phyloP scores from a whole-genome alignment of 164 flowering plant species.

The Liriodendron chinense region DNA sequence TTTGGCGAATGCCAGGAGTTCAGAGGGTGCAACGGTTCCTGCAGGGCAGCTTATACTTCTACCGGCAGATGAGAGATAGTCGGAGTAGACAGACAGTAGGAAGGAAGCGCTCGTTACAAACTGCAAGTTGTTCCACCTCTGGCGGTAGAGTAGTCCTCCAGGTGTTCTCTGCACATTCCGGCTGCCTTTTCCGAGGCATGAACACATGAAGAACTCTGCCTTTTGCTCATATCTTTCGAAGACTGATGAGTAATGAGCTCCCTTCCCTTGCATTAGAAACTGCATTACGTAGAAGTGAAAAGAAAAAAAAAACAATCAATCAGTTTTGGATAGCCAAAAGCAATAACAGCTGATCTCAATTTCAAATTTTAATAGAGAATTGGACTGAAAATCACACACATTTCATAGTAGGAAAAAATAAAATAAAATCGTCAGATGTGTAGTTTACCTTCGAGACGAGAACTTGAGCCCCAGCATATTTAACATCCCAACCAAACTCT shows the following conservation, averaged over 20 bases:
- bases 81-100: conserved; percentile 78
- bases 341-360: neutral
- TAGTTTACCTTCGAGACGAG: conserved; percentile 74
- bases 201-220: conserved; percentile 87
- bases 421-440: neutral
- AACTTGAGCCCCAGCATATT: conserved; percentile 91
- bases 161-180: conserved; percentile 77
- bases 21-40: conserved; percentile 47
- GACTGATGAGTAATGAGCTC: conserved; percentile 41
- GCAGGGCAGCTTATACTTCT: conserved; percentile 47
- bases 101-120: conserved; percentile 86
- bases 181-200: conserved; percentile 69
- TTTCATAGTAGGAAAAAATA: neutral
- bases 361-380: neutral
- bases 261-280: conserved; percentile 87
- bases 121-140: conserved; percentile 95
- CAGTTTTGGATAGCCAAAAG: neutral
- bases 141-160: conserved; percentile 81
- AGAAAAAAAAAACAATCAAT: neutral
- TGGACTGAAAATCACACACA: neutral
- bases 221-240: conserved; percentile 63
- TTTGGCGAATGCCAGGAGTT: conserved; percentile 68
- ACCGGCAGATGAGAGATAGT: conserved; percentile 61
- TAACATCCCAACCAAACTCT: conserved; percentile 96
- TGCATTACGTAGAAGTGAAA: conserved; percentile 61